Conservation (phyloP, 768 basidiomycete genomes). For the Boletus sp. region DNA sequence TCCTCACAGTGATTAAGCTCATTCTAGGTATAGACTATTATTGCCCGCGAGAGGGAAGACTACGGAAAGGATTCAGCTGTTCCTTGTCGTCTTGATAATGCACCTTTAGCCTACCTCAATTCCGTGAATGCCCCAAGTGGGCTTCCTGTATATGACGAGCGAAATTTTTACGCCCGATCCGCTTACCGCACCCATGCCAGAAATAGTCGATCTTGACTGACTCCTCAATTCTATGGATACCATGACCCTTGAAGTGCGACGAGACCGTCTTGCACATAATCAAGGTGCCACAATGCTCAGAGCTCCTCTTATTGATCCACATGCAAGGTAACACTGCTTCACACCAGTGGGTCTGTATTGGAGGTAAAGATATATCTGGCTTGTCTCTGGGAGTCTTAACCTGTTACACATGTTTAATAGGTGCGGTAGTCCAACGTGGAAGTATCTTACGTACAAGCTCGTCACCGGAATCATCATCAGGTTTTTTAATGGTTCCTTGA, state of each 20-base stretch:
- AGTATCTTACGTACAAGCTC: not conserved
- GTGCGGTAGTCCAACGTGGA: no score
- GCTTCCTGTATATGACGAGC: not conserved
- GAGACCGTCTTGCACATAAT: not conserved
- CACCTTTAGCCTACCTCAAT: no score
- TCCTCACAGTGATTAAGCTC: no score
- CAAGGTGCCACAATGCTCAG: not conserved
- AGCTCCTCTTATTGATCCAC: not conserved
- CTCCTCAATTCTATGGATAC: not conserved
- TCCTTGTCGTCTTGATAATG: not conserved
- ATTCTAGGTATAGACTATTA: no score
- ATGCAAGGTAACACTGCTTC: not conserved
- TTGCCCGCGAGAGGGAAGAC: no score
- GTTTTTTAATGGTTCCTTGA: not conserved
- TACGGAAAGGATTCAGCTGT: not conserved
- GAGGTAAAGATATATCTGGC: not conserved
- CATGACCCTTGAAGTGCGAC: not conserved
- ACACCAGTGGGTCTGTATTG: not conserved
- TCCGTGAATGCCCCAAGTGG: not conserved
- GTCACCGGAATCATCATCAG: not conserved
- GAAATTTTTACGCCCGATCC: not conserved
- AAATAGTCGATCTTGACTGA: rapidly evolving
- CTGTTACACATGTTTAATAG: not conserved
- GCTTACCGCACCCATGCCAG: not conserved
- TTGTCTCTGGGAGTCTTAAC: not conserved